Evolutionary conservation across 2,329 filamentous ascomycete genomes (phyloP), one percentile per base, ranked within the genome.

Genomic region (Colletotrichum salicis): DNA sequence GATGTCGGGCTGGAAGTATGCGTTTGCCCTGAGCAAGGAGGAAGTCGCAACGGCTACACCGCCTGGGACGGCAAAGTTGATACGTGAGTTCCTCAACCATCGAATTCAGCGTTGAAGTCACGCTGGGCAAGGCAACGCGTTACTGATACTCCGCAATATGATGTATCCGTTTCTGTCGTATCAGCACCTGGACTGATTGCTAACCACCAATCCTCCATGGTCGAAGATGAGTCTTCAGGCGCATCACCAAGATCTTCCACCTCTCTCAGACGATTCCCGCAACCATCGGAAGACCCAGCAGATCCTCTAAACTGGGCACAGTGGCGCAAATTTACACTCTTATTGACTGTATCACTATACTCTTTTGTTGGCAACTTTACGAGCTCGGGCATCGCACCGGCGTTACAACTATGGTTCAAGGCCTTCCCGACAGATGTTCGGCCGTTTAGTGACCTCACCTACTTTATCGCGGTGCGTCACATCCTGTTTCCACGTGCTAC

Each of bases 221-320:
- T n/a, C 33, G 51, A 63, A n/a, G 54, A 60, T 5, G 59, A 67
- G 31, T 45, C 71, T 54, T 19, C 64, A 2, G 27, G 62, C 52
- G 55, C 45, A 10, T 67, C 64, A 35, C 33, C 15, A 58, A 31
- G 51, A 31, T 66, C 55, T 27, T 58, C 66, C 35, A 33, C 8
- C 15, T 67, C 68, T n/a, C 61, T 78, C 41, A 65, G 74, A 19
- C 71, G 73, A 29, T 75, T 72, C 58, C 78, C 79, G 1, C 35
- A 72, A 10, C 78, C 79, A 0, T 76, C 77, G 0, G 52, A 75
- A 0, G 80, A 82, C 54, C 81, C 82, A 5, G 76, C 76, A 6
- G 82, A 83, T 61, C 82, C 82, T 1, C 73, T 83, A 15, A 83
- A 82, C 67, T 82, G 79, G 74, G 58, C 77, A 0, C 45, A 58